These are phyloP conservation scores for Geum urbanum DNA, from an alignment of 306 rosid species.

Conservation along the genomic window DNA sequence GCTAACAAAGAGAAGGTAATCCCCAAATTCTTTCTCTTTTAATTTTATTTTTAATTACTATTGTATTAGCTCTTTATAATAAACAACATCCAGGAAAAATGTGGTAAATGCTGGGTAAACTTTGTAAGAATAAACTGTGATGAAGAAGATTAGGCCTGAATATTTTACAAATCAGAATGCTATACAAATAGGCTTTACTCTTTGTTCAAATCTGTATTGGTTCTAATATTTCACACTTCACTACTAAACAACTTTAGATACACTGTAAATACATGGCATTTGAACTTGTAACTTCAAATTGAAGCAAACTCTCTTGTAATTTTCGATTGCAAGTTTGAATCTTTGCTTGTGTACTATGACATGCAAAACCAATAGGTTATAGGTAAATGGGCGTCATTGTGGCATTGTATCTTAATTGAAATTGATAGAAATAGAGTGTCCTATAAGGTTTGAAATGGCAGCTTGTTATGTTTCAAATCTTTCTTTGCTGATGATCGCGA, in stretches of 20 bases:
- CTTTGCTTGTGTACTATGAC: neutral
- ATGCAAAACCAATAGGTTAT: neutral
- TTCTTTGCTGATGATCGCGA: neutral
- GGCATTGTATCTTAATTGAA: neutral
- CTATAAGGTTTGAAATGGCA: neutral
- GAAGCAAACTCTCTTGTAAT: neutral
- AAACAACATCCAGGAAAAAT: neutral
- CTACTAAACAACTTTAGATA: too few species aligned
- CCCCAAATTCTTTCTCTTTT: neutral
- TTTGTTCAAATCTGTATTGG: neutral
- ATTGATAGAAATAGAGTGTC: neutral
- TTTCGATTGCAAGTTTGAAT: neutral
- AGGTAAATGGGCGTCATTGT: neutral
- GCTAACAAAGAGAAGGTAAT: slow-evolving; percentile 62
- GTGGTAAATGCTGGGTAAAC: neutral
- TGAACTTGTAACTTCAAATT: neutral
- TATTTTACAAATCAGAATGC: too few species aligned
- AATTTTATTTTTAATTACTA: neutral
- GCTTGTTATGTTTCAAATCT: neutral
- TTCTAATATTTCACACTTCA: neutral
- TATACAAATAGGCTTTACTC: too few species aligned
- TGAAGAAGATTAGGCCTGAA: too few species aligned
- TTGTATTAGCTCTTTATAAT: neutral
- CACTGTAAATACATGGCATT: neutral
- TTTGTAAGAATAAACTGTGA: neutral